Base-by-base conservation (phyloP, 2,329 filamentous ascomycete genomes). In the Apiospora sp. region DNA sequence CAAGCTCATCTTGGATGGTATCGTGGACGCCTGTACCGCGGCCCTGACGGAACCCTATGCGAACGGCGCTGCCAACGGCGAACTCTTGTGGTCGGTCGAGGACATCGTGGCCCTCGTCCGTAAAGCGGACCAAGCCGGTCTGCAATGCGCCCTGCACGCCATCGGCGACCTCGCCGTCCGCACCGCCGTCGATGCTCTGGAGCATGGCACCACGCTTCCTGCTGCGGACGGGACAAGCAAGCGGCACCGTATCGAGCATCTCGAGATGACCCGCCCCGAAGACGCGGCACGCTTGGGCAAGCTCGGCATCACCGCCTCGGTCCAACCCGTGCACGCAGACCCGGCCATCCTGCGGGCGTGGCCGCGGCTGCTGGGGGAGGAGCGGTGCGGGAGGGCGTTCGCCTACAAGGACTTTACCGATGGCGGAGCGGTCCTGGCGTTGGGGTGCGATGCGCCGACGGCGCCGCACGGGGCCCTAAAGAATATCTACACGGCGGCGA, bases 1-100 rank as follows among this genome's bases (percentile, higher is more conserved):
- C 79, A 92, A 92, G 77, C 80, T 92, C 30, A 91, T 92, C 51
- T 89, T 88, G 76, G 91, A 92, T 73, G 91, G 91, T 14, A 89
- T 91, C 48, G 85, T 92, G 49, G 91, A 92, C 74, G 88, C 88
- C 0, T 92, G 90, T 79, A 92, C 91, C 1, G 91, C 91, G 0
- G 89, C 87, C 0, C 80, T 92, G 1, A 83, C 84, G 0, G 86
- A 91, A 77, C 90, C 91, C 0, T 92, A 92, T 76, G 83, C 86
- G 8, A 41, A 41, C 7, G 37, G 37, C 4, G 86, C 86, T 74
- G 85, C 83, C 0, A 78, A 83, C 14, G 81, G 85, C 30, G 85
- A 87, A 1, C 84, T 89, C 0, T 83, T 92, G 69, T 92, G 90
- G 90, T 82, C 84, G 0, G 80, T 82, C 1, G 83, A 84, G 22